Evolutionary conservation across 192 early-diverging fungal genomes (phyloP).

Genomic region (Entomortierella parvispora): DNA sequence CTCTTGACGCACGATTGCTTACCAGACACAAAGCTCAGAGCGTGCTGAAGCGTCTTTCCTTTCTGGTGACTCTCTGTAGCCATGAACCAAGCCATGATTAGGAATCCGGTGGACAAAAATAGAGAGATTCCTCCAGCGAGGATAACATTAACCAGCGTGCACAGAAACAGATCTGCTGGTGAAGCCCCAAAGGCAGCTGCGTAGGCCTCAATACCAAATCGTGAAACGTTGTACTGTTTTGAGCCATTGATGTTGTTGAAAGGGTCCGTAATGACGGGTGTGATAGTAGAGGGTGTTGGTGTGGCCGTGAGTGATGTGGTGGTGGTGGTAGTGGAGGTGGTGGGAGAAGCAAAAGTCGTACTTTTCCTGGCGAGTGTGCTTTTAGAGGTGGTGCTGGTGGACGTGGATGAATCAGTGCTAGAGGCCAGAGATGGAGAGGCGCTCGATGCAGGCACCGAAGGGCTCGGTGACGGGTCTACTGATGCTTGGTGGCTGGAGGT

Average conservation of each 20-base stretch:
- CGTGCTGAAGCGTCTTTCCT: slow-evolving; percentile 48
- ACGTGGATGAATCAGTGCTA: not conserved
- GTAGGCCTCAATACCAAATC: slow-evolving; percentile 37
- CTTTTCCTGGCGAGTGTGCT: not conserved
- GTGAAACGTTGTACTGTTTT: slow-evolving; percentile 25
- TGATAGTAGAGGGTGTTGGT: not conserved
- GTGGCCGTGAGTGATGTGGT: not conserved
- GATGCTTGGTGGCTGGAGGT: not conserved
- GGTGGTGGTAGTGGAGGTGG: not conserved
- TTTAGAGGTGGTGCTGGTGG: not conserved
- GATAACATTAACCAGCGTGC: slow-evolving; percentile 32
- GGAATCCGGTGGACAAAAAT: slow-evolving; percentile 20
- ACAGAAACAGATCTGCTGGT: slow-evolving; percentile 24
- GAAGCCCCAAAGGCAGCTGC: slow-evolving; percentile 46
- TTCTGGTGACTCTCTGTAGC: slow-evolving; percentile 34
- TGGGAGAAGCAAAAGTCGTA: too few species aligned
- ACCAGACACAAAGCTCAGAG: slow-evolving; percentile 39
- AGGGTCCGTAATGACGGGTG: slow-evolving; percentile 25
- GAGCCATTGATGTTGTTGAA: slow-evolving; percentile 12
- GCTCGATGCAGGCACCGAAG: not conserved
- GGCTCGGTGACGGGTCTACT: not conserved
- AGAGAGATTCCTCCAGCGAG: slow-evolving; percentile 32
- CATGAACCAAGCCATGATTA: slow-evolving; percentile 16
- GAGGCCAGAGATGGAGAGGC: not conserved
- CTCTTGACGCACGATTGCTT: too few species aligned